Conservation (phyloP, 768 basidiomycete genomes). For the Leccinum truebloodii region DNA sequence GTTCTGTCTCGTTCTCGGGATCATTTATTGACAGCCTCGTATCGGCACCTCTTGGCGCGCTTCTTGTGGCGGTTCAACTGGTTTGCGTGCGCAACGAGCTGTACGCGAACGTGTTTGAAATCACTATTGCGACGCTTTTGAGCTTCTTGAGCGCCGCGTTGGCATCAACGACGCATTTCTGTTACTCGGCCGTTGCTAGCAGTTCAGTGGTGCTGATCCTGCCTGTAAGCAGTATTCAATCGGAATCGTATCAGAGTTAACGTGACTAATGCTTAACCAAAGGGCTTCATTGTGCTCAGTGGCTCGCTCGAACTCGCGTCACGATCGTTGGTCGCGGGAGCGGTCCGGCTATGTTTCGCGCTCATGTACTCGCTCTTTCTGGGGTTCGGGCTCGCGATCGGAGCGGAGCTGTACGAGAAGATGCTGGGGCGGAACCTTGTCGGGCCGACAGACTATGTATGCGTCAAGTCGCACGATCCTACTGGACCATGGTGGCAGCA, state of each 20-base stretch:
- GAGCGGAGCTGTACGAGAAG: conserved; percentile 64
- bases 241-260: neutral
- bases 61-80: conserved; percentile 73
- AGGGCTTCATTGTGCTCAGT: conserved; percentile 68
- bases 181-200: conserved; percentile 80
- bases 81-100: conserved; percentile 74
- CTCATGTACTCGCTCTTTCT: conserved; percentile 77
- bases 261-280: neutral
- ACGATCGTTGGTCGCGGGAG: conserved; percentile 81
- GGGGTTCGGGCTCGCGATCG: conserved; percentile 82
- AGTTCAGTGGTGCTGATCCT: conserved; percentile 79
- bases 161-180: conserved; percentile 66
- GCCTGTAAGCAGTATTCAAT: conserved; percentile 47
- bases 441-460: conserved; percentile 61
- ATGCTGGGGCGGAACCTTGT: conserved; percentile 49
- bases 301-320: conserved; percentile 80
- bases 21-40: conserved; percentile 76
- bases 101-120: conserved; percentile 81
- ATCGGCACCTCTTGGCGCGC: conserved; percentile 70
- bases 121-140: conserved; percentile 76
- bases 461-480: conserved; percentile 54
- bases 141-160: conserved; percentile 80
- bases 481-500: conserved; percentile 71
- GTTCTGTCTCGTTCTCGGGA: conserved; percentile 69
- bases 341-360: conserved; percentile 79